These are phyloP conservation scores for Tuber aestivum DNA, from an alignment of 495 filamentous ascomycete genomes.

Conservation along the genomic window DNA sequence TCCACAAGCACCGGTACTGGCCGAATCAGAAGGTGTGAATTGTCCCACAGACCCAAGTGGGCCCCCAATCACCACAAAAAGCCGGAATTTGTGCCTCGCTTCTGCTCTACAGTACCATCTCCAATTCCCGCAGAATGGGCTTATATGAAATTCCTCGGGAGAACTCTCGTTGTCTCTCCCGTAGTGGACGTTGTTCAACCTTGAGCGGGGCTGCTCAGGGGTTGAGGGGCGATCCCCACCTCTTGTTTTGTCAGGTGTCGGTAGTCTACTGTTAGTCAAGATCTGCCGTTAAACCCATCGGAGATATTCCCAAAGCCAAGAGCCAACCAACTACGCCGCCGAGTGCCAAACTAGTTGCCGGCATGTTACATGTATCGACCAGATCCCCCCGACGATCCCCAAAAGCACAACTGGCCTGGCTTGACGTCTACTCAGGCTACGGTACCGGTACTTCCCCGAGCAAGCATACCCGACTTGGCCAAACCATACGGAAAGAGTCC, in stretches of 20 bases:
- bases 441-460: background rate
- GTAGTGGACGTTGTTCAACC: background rate
- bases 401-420: background rate
- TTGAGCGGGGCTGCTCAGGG: background rate
- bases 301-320: conserved; percentile 5
- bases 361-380: background rate
- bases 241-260: background rate
- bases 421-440: background rate
- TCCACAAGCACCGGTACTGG: no score
- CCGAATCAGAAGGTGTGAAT: background rate
- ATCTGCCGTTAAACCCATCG: background rate
- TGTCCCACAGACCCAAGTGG: background rate
- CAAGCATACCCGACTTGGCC: background rate
- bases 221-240: background rate
- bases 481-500: background rate
- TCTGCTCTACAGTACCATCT: background rate
- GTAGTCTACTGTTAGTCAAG: background rate
- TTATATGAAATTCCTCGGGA: background rate
- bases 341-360: background rate
- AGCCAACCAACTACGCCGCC: background rate
- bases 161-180: background rate
- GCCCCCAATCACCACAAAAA: background rate
- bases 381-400: background rate
- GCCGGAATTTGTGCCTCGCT: background rate
- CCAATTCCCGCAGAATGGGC: background rate